Evolutionary conservation across 352 stramenopile genomes (phyloP), one percentile per base, ranked within the genome.

Genomic region (Pythium dissotocum): DNA sequence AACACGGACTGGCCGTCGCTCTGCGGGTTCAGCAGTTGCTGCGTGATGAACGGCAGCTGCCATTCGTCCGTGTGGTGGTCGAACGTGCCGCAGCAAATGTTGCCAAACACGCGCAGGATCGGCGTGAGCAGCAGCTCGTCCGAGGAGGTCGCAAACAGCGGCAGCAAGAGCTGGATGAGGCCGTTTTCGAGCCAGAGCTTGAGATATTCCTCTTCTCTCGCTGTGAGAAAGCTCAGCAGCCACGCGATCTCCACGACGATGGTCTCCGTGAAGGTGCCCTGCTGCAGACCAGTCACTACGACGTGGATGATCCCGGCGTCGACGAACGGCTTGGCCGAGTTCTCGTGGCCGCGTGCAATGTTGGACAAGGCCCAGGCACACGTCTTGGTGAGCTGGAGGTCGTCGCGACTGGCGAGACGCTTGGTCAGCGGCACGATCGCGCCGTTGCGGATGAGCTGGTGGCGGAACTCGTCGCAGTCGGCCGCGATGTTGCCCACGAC

Each of bases 221-320:
- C 87, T 3, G 86, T 96, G 13, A 97, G 76, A 64, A 94, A 97
- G 61, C 87, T 92, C 33, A 97, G 72, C 30, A 94, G 74, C 90
- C 90, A 97, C 9, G 79, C 82, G 10, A 93, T 76, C 75, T 97
- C 90, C 5, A 95, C 76, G 10, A 93, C 73, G 2, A 89, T 81
- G 2, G 73, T 76, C 13, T 87, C 72, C 6, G 69, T 73, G 48
- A 90, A 90, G 14, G 70, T 64, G 12, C 66, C 56, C 33, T 79
- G 72, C 21, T 63, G 60, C 0, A 93, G 69, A 5, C 86, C 77
- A 1, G 58, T 65, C 0, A 82, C 57, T 0, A 90, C 54, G 16
- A 90, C 76, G 1, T 79, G 68, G 32, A 91, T 62, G 58, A 94
- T 84, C 1, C 77, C 87, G 2, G 80, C 81, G 28, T 94, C 83